Evolutionary conservation across 305 asterid genomes (phyloP).

Genomic region (Vinca major): DNA sequence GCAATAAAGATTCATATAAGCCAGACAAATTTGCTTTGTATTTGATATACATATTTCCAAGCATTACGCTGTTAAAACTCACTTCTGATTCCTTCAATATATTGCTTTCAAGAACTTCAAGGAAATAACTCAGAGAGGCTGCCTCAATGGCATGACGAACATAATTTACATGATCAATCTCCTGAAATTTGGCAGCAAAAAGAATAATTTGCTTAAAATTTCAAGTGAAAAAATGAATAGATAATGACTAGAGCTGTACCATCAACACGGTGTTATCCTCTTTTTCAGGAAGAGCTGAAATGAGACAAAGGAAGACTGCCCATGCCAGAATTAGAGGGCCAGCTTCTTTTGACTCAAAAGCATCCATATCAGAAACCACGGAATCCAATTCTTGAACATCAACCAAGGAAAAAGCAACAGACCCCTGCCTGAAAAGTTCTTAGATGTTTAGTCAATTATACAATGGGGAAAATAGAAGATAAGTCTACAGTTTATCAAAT

Average conservation of each 20-base stretch:
- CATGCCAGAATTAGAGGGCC: slow-evolving; percentile 90
- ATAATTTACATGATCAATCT: slow-evolving; percentile 70
- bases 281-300: slow-evolving; percentile 75
- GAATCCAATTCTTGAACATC: slow-evolving; percentile 75
- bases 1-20: not conserved
- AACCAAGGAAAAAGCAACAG: slow-evolving; percentile 53
- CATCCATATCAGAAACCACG: slow-evolving; percentile 43
- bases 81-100: slow-evolving; percentile 71
- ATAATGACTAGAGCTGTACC: slow-evolving; percentile 38
- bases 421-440: slow-evolving; percentile 62
- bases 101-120: slow-evolving; percentile 65
- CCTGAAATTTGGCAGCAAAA: slow-evolving; percentile 42
- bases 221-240: slow-evolving; percentile 11
- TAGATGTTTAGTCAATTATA: not conserved
- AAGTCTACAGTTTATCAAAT: not conserved
- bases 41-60: not conserved
- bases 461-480: not conserved
- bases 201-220: slow-evolving; percentile 13
- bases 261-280: slow-evolving; percentile 46
- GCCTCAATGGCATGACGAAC: slow-evolving; percentile 91
- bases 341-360: slow-evolving; percentile 58
- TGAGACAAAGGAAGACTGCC: slow-evolving; percentile 90
- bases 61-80: slow-evolving; percentile 27
- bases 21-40: too few species aligned
- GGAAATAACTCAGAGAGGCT: slow-evolving; percentile 61